Conservation (phyloP, 1,284 basidiomycete species). For the Tylopilus microsporus region DNA sequence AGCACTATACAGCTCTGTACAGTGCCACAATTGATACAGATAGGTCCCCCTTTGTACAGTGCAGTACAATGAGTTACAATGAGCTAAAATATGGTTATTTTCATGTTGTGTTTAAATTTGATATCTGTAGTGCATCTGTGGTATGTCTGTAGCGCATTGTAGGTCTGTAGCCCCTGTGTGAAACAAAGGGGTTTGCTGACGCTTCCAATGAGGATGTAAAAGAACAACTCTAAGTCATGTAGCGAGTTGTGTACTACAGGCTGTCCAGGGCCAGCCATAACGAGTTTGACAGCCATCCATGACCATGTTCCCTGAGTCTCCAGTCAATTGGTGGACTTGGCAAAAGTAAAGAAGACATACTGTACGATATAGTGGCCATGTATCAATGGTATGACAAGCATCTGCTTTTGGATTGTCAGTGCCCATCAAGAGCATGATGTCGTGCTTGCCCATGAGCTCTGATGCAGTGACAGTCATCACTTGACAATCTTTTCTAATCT, state of each 20-base stretch:
- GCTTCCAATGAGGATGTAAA: not conserved
- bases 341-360: not conserved
- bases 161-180: no score
- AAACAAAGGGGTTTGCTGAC: no score
- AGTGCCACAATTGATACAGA: no score
- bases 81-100: no score
- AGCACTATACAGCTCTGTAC: no score
- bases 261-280: not conserved
- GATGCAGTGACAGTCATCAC: not conserved
- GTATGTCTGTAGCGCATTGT: no score
- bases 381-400: slow-evolving; percentile 1
- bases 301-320: not conserved
- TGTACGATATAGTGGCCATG: slow-evolving; percentile 3
- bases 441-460: not conserved
- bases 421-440: slow-evolving; percentile 8
- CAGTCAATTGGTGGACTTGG: no score
- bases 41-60: no score
- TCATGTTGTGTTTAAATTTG: no score
- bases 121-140: no score
- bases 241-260: not conserved
- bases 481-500: no score
- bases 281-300: not conserved
- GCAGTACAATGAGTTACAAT: no score
- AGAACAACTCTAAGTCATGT: not conserved
- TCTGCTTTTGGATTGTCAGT: not conserved